A percentile compares a stretch with the other conserved stretches of the same genome.
Evolutionary conservation across 441 rosid genomes (phyloP).

Genomic region (Adansonia grandidieri): DNA sequence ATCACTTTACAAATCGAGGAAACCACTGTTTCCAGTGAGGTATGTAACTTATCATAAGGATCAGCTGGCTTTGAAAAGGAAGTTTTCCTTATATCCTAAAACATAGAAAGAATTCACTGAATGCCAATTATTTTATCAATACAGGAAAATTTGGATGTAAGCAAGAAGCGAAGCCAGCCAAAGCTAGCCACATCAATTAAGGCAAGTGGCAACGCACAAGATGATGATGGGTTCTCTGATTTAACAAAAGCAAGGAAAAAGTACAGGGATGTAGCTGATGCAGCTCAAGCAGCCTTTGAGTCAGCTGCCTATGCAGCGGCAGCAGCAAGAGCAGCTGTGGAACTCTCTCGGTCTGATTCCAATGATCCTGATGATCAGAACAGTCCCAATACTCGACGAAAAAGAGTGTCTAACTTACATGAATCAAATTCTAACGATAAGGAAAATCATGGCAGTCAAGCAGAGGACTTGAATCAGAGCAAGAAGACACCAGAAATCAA

Average conservation of each 20-base stretch:
- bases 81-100: not conserved
- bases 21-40: constrained; percentile 45
- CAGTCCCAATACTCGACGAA: constrained; percentile 28
- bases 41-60: constrained; percentile 31
- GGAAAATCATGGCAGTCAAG: constrained; percentile 29
- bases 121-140: constrained; percentile 22
- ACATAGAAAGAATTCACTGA: not conserved
- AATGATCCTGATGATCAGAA: constrained; percentile 48
- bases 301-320: constrained; percentile 89
- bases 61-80: too few species aligned
- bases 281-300: constrained; percentile 95
- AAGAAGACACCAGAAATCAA: constrained; percentile 37
- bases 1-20: constrained; percentile 62
- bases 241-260: constrained; percentile 52
- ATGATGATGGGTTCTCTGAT: constrained; percentile 49
- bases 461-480: constrained; percentile 27
- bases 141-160: constrained; percentile 47
- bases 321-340: constrained; percentile 94
- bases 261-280: constrained; percentile 91
- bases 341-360: constrained; percentile 70
- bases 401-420: constrained; percentile 18
- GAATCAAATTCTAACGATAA: constrained; percentile 30
- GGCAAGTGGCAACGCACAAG: constrained; percentile 17
- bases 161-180: constrained; percentile 32
- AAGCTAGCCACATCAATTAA: not conserved